These are phyloP conservation scores for Delonix regia DNA, from an alignment of 306 rosid species.

Conservation along the genomic window DNA sequence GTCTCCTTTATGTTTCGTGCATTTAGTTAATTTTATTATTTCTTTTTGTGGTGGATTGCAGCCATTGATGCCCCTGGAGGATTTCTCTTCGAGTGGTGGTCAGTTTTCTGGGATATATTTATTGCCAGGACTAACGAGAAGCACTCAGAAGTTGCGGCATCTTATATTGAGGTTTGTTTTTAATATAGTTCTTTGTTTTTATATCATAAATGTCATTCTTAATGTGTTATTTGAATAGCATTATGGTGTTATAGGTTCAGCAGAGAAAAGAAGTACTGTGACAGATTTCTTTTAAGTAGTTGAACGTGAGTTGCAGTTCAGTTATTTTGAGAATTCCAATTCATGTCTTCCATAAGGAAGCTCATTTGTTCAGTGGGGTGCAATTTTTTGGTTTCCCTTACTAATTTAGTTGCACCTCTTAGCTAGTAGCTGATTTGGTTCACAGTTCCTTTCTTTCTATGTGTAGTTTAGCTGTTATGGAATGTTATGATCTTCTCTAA, in stretches of 20 bases:
- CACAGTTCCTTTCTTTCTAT: slow-evolving; percentile 1
- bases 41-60: slow-evolving; percentile 46
- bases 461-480: neutral
- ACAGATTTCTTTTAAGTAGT: neutral
- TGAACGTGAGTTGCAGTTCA: slow-evolving; percentile 9
- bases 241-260: neutral
- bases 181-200: neutral
- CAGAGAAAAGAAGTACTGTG: neutral
- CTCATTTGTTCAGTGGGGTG: neutral
- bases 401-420: slow-evolving; percentile 7
- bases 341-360: neutral
- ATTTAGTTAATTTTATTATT: slow-evolving; percentile 29
- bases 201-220: neutral
- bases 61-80: slow-evolving; percentile 99
- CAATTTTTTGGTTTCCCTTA: neutral
- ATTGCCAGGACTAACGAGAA: slow-evolving; percentile 98
- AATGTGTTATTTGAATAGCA: neutral
- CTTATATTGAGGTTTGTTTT: slow-evolving; percentile 94
- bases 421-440: slow-evolving; percentile 3
- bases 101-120: slow-evolving; percentile 99
- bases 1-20: slow-evolving; percentile 12
- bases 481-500: slow-evolving; percentile 4
- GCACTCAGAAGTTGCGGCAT: slow-evolving; percentile 98
- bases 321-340: slow-evolving; percentile 1
- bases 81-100: slow-evolving; percentile 99